Evolutionary conservation across 352 stramenopile species (phyloP).

Genomic region (Globisporangium alternatum): DNA sequence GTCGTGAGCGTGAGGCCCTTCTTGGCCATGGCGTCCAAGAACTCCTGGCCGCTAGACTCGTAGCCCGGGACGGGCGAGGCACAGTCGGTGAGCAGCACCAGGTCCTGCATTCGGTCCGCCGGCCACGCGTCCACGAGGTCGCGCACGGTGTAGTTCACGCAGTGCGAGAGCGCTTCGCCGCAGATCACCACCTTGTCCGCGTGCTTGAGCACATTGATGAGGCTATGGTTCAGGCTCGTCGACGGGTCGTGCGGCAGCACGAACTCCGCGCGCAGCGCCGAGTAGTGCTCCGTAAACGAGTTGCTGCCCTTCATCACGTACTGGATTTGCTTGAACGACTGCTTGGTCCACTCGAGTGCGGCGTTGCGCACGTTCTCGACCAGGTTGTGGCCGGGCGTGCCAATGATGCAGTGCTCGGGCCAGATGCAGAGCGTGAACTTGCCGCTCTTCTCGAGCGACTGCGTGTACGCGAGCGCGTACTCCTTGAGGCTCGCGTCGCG

Average conservation of each 20-base stretch:
- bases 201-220: conserved; percentile 87
- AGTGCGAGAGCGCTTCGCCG: conserved; percentile 95
- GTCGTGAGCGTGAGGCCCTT: conserved; percentile 64
- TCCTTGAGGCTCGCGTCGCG: conserved; percentile 63
- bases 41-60: conserved; percentile 61
- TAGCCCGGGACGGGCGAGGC: conserved; percentile 69
- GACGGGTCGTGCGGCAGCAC: conserved; percentile 67
- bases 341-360: conserved; percentile 83
- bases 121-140: conserved; percentile 90
- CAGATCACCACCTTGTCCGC: conserved; percentile 88
- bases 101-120: conserved; percentile 48
- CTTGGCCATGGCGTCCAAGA: conserved; percentile 58
- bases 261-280: conserved; percentile 92
- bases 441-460: conserved; percentile 78
- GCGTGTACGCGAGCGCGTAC: conserved; percentile 91
- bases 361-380: conserved; percentile 80
- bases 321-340: conserved; percentile 57
- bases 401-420: conserved; percentile 97
- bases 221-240: conserved; percentile 78
- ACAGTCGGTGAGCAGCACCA: conserved; percentile 82
- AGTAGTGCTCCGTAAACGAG: conserved; percentile 97
- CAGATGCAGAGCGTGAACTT: conserved; percentile 95
- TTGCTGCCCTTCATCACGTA: conserved; percentile 95
- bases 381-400: conserved; percentile 87
- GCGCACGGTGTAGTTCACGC: conserved; percentile 95